phyloP scores from a whole-genome alignment of 345 rosid species.

The Lagerstroemia speciosa region DNA sequence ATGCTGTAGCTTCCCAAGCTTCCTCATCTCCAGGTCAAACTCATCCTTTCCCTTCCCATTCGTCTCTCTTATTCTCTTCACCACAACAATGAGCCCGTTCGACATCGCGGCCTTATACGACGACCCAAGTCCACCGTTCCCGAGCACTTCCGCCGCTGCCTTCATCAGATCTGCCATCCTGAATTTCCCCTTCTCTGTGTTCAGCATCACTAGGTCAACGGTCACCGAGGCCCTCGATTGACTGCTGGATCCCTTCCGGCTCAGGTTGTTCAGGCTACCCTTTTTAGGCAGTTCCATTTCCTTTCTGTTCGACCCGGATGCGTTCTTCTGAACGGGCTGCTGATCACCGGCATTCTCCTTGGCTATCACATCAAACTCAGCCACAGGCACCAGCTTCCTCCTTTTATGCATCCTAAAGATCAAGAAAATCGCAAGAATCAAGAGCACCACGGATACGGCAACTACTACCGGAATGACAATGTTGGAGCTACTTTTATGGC shows the following conservation, averaged over 20 bases:
- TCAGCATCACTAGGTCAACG: conserved; percentile 45
- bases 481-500: conserved; percentile 3
- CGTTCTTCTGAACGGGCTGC: conserved; percentile 23
- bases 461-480: conserved; percentile 22
- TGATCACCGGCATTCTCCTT: conserved; percentile 6
- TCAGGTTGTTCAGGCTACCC: conserved; percentile 6
- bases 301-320: conserved; percentile 15
- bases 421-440: conserved; percentile 15
- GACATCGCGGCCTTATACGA: conserved; percentile 51
- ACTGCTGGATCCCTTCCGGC: conserved; percentile 10
- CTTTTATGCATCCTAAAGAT: conserved; percentile 20
- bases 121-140: conserved; percentile 50
- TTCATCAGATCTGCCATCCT: conserved; percentile 65
- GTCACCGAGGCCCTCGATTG: conserved; percentile 12
- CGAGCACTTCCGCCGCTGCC: conserved; percentile 72
- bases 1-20: conserved; percentile 40
- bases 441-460: conserved; percentile 28
- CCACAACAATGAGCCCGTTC: conserved; percentile 42
- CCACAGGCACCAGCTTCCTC: conserved; percentile 12
- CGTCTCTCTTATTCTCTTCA: conserved; percentile 61
- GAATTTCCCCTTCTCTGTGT: conserved; percentile 47
- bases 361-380: conserved; percentile 5
- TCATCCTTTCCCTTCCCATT: conserved; percentile 35
- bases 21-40: conserved; percentile 50
- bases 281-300: conserved; percentile 10